Conservation (phyloP, 768 basidiomycete genomes). For the Rhizopogon roseolus region DNA sequence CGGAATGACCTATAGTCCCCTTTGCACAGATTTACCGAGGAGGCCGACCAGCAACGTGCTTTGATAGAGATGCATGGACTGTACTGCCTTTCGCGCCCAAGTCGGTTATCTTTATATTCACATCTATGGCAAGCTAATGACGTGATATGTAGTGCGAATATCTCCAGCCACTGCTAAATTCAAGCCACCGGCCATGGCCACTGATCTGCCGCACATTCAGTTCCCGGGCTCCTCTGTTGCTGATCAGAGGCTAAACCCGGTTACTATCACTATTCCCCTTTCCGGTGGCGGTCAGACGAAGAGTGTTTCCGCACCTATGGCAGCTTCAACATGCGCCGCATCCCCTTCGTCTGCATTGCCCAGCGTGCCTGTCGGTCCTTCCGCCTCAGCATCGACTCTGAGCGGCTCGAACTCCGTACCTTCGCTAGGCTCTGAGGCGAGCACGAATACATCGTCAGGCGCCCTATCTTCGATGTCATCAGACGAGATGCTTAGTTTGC, state of each 20-base stretch:
- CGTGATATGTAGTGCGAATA: conserved; percentile 67
- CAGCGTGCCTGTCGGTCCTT: conserved; percentile 32
- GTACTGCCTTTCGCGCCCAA: conserved; percentile 84
- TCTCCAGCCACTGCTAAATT: conserved; percentile 87
- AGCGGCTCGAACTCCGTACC: conserved; percentile 47
- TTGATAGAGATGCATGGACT: conserved; percentile 90
- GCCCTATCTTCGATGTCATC: conserved; percentile 43
- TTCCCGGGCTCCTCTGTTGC: conserved; percentile 27
- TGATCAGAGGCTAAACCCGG: conserved; percentile 31
- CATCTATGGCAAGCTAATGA: conserved; percentile 16
- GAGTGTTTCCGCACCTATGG: conserved; percentile 71
- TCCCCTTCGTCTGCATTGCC: conserved; percentile 20
- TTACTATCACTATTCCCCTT: conserved; percentile 47
- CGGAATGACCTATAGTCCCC: neutral
- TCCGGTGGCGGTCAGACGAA: conserved; percentile 43
- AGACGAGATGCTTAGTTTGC: conserved; percentile 49
- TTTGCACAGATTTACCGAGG: conserved; percentile 70
- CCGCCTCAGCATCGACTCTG: conserved; percentile 44
- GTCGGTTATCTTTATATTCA: conserved; percentile 39
- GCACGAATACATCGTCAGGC: conserved; percentile 45
- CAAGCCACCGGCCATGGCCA: conserved; percentile 52
- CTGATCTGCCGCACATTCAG: conserved; percentile 44
- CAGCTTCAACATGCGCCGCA: conserved; percentile 28
- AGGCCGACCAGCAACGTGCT: conserved; percentile 84
- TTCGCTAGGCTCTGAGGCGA: conserved; percentile 45